Evolutionary conservation across 805 yeast genomes (phyloP), one percentile per base, ranked within the genome.

Genomic region (Ogataea ganodermae): DNA sequence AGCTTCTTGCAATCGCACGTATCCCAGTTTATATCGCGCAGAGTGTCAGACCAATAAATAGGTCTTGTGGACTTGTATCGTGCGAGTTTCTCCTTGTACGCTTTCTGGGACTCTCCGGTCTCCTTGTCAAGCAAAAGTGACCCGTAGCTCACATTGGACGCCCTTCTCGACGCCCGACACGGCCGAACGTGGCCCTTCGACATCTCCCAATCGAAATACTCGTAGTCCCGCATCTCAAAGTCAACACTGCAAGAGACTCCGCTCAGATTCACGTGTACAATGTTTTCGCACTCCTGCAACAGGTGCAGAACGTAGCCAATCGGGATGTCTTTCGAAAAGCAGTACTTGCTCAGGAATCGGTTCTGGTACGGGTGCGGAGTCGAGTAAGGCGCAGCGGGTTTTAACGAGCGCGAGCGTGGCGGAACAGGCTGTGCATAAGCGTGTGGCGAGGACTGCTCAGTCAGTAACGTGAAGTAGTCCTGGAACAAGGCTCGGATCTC

Each of bases 321-420:
- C 1, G 97, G 97, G 6, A 89, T 61, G 62, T 89, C 97, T 55
- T 77, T 80, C n/a, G 84, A 75, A 17, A 77, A 71, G 3, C 88
- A 74, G 64, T 85, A 86, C 62, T 79, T 84, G 45, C 74, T 58
- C 30, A 88, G 62, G 52, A 83, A 80, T 47, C 80, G 78, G 60
- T 79, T 84, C 33, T 81, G 80, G 38, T 68, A 63, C 2, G 94
- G 94, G 60, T 86, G 90, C 2, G 66, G 60, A 1, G 66, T 58
- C 6, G 63, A 49, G 51, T 62, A 73, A 2, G 78, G 33, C 16
- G 9, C 16, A 12, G 17, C 33, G 14, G 17, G 36, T 17, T 33
- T 33, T 9, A 3, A 6, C 12, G 21, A 17, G 6, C 36, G 21
- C 21, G 36, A 8, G 9, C 23, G 10, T 3, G 36, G 14, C 17